Conservation (phyloP, 768 basidiomycete genomes). For the Xerocomus spinulosus region DNA sequence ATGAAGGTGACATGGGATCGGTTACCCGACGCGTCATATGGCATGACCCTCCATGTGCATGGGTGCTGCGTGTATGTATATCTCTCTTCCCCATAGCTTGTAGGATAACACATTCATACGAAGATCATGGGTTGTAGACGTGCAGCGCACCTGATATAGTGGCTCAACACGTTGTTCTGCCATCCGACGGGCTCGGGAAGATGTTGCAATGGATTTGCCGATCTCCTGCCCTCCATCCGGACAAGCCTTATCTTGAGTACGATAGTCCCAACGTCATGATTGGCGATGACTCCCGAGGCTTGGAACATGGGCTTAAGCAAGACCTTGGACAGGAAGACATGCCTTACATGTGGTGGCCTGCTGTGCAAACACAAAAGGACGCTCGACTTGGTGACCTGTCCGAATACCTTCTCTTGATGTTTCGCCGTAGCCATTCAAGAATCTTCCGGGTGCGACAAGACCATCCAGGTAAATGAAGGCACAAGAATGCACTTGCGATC, state of each 20-base stretch:
- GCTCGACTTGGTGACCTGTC: constrained; percentile 45
- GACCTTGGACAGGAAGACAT: background rate
- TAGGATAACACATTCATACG: constrained; percentile 4
- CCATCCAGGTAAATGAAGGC: constrained; percentile 65
- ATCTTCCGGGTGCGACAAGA: constrained; percentile 55
- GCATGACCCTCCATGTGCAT: constrained; percentile 51
- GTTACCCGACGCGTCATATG: constrained; percentile 38
- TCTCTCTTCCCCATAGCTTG: constrained; percentile 49
- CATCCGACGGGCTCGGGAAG: constrained; percentile 31
- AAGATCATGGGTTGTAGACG: background rate
- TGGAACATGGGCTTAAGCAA: background rate
- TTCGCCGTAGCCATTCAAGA: constrained; percentile 53
- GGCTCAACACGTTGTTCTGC: constrained; percentile 36
- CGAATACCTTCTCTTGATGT: constrained; percentile 51
- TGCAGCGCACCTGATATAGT: constrained; percentile 43
- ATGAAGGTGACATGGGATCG: constrained; percentile 60
- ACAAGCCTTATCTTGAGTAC: constrained; percentile 43
- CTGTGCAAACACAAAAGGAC: constrained; percentile 56
- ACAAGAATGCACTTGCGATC: constrained; percentile 49
- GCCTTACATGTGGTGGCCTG: constrained; percentile 37
- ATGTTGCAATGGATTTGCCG: constrained; percentile 41
- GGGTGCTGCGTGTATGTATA: constrained; percentile 38
- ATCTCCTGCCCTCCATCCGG: constrained; percentile 28
- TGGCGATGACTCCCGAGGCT: constrained; percentile 19
- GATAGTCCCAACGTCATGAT: constrained; percentile 47